Percentiles rank a stretch among this genome's conserved stretches.
Conservation (phyloP, 768 basidiomycete species). For the Ephemerocybe angulata region DNA sequence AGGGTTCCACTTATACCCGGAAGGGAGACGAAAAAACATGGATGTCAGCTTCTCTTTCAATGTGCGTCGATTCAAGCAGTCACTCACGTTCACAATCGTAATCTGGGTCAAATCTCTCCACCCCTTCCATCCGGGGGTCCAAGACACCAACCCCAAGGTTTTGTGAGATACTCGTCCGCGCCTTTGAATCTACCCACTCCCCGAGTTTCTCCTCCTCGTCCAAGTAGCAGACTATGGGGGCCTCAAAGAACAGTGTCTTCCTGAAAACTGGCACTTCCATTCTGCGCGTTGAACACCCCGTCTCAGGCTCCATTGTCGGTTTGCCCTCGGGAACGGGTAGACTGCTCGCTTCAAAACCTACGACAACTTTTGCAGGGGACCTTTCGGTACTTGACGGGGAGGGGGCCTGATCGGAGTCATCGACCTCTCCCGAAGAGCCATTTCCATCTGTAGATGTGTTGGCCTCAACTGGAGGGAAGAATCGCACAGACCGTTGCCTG, state of each 20-base stretch:
- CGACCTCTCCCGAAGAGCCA: no score
- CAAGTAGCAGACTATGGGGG: not conserved
- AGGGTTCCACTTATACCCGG: not conserved
- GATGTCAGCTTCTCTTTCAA: not conserved
- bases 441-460: not conserved
- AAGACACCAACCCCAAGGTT: not conserved
- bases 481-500: constrained; percentile 1
- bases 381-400: not conserved
- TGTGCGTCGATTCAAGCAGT: not conserved
- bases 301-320: not conserved
- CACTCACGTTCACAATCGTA: constrained; percentile 5
- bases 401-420: not conserved
- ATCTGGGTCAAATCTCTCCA: constrained; percentile 3
- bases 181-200: constrained; percentile 1
- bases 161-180: not conserved
- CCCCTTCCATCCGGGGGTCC: constrained; percentile 3
- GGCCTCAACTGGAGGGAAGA: not conserved
- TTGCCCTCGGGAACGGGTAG: not conserved
- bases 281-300: not conserved
- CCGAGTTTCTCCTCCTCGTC: not conserved
- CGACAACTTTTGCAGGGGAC: not conserved
- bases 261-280: not conserved
- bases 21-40: not conserved
- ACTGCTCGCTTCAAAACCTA: not conserved
- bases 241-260: not conserved